These are phyloP conservation scores for Sporothrix curviconia DNA, from an alignment of 2,329 filamentous ascomycete species.

Conservation along the genomic window DNA sequence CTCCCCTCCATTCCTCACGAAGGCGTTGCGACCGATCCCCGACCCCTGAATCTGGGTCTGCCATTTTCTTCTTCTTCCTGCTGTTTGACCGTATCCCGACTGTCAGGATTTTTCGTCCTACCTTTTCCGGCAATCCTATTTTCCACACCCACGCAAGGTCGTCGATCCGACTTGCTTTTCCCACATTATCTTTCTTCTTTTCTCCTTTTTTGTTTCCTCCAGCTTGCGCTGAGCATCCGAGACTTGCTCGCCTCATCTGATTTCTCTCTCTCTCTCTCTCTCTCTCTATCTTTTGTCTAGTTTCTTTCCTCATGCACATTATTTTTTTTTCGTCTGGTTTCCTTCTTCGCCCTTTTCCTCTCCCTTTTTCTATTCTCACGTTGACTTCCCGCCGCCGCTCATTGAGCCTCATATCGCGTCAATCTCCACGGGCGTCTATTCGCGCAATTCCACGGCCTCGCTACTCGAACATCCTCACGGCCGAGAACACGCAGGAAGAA, in stretches of 20 bases:
- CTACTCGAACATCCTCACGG: conserved; percentile 1
- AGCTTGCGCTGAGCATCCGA: neutral
- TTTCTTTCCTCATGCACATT: neutral
- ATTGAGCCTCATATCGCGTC: neutral
- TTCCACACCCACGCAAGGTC: neutral
- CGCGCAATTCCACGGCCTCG: neutral
- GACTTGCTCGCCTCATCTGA: neutral
- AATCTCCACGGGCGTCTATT: neutral
- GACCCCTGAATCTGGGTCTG: conserved; percentile 1
- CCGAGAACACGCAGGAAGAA: neutral
- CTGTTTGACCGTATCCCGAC: neutral
- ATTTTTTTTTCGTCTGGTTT: neutral
- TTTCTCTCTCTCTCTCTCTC: neutral
- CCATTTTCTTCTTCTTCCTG: neutral
- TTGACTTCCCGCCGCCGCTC: neutral
- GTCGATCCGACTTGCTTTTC: conserved; percentile 6
- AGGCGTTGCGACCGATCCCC: conserved; percentile 7
- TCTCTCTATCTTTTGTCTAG: neutral
- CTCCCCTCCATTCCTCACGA: conserved; percentile 10
- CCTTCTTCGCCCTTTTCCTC: neutral
- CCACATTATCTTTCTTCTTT: neutral
- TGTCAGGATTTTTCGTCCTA: neutral
- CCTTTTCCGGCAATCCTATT: neutral
- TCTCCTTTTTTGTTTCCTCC: neutral
- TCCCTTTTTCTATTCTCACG: neutral